phyloP scores from a whole-genome alignment of 2,329 filamentous ascomycete genomes.

The Beauveria pseudobassiana region DNA sequence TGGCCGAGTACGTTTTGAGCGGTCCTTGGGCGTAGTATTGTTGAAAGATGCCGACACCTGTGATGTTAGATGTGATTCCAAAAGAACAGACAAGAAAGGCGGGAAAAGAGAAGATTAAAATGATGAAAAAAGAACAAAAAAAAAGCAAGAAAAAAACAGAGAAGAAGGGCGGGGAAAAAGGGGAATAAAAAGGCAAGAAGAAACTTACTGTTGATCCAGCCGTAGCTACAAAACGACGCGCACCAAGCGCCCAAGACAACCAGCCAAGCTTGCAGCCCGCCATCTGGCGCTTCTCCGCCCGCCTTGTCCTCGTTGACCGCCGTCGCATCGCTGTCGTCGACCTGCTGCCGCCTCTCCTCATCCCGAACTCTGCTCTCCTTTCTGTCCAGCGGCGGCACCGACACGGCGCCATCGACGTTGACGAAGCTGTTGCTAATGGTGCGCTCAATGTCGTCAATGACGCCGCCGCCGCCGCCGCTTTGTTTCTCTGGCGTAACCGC shows the following conservation, averaged over 20 bases:
- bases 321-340: conserved; percentile 8
- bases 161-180: neutral
- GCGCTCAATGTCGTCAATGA: neutral
- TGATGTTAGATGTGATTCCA: neutral
- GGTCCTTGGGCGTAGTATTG: conserved; percentile 42
- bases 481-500: neutral
- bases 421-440: conserved; percentile 6
- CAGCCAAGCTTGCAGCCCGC: conserved; percentile 18
- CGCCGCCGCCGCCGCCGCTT: neutral
- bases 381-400: neutral
- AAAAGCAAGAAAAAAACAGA: neutral
- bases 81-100: neutral
- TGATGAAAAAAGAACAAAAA: no score
- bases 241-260: conserved; percentile 27
- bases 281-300: conserved; percentile 2
- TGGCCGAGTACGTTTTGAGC: conserved; percentile 37
- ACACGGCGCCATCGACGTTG: conserved; percentile 7
- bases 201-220: conserved; percentile 24
- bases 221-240: conserved; percentile 26
- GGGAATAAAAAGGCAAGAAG: no score
- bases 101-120: neutral
- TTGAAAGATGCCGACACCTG: conserved; percentile 40
- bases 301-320: neutral
- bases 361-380: neutral
- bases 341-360: conserved; percentile 1